phyloP scores from a whole-genome alignment of 2,329 filamentous ascomycete species.

The Mycosphaerella arachidis region DNA sequence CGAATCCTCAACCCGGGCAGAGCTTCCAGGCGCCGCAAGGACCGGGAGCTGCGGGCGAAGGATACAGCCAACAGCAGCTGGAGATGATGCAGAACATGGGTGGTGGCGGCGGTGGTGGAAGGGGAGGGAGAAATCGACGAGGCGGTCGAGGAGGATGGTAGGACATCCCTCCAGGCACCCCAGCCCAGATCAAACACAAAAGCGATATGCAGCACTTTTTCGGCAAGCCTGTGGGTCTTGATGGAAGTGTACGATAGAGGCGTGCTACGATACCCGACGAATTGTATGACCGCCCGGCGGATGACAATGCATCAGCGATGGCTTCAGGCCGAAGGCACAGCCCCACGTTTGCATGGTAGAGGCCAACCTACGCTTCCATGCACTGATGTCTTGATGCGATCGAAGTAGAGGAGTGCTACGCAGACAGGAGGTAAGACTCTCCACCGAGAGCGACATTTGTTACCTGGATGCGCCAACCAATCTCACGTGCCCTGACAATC shows the following conservation, averaged over 20 bases:
- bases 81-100: conserved; percentile 32
- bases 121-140: conserved; percentile 26
- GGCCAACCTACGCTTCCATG: too few species aligned
- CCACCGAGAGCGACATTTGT: too few species aligned
- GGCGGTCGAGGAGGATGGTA: conserved; percentile 7
- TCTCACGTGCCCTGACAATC: background rate
- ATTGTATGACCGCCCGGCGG: background rate
- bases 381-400: too few species aligned
- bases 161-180: background rate
- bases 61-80: conserved; percentile 34
- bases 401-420: too few species aligned
- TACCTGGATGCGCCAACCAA: background rate
- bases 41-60: conserved; percentile 24
- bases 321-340: too few species aligned
- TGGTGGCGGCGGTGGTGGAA: conserved; percentile 26
- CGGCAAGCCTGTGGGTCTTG: background rate
- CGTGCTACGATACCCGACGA: background rate
- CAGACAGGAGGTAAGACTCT: too few species aligned
- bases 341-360: too few species aligned
- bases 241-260: background rate
- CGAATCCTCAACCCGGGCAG: conserved; percentile 24
- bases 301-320: background rate
- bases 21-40: conserved; percentile 29
- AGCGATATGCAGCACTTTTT: background rate
- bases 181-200: background rate